Base-by-base conservation (phyloP, 176 grass and related monocot species). In the Triticum urartu region DNA sequence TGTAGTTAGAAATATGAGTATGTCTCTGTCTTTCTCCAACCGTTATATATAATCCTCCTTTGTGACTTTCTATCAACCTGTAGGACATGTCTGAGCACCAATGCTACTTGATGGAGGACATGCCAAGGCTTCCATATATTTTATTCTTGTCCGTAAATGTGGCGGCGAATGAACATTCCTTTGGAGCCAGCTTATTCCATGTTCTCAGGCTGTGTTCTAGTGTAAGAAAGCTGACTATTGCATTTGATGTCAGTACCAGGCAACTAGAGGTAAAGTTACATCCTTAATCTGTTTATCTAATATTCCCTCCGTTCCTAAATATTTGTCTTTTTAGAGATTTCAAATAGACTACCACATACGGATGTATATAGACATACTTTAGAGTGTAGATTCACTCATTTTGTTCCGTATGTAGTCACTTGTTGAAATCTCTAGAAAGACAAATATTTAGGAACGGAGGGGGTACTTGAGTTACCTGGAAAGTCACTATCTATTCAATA, bases 91-190 rank as follows among this genome's bases (percentile, higher is more conserved):
- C 1, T 58, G 26, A 32, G 1, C 10, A 22, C 21, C n/a, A 30
- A 11, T 5, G 14, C 48, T 87, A 81, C 70, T 22, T 81, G 2
- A 87, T 76, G 79, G 79, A 82, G 11, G 70, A 87, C 3, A 87
- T 87, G 61, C 52, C 22, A 58, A 7, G 64, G 69, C 32, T 81
- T n/a, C 42, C 70, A 42, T 0, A 17, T 7, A 15, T 82, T 35
- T 22, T 25, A 4, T 28, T 10, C 6, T 64, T 87, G 33, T 1
- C 7, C 1, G 15, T 87, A 7, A 11, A 4, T 54, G 1, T 87
- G 52, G 1, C 14, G 6, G 11, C 70, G 42, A 68, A 40, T 0
- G 72, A 8, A 76, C 45, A 76, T 76, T 50, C 43, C 72, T 77
- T 80, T 80, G 78, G 59, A 30, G 60, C 78, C 39, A 80, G 78